Percentiles rank a stretch among this genome's conserved stretches.
These are phyloP conservation scores for Emericellopsis atlantica DNA, from an alignment of 2,329 filamentous ascomycete genomes.

Conservation along the genomic window DNA sequence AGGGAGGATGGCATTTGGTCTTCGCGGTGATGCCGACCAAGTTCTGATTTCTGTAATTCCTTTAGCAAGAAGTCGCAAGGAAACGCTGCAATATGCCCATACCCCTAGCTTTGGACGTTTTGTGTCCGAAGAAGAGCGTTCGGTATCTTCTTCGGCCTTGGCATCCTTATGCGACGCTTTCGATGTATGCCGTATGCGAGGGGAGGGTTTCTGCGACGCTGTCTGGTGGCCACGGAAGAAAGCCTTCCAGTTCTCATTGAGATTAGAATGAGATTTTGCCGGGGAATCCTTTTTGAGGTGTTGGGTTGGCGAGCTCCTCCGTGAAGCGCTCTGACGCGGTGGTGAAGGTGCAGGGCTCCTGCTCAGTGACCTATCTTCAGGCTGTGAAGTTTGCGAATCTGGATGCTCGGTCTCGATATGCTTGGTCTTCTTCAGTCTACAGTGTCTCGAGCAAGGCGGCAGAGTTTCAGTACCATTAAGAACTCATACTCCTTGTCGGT, in stretches of 20 bases:
- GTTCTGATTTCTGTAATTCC: constrained; percentile 38
- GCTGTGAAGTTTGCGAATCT: not conserved
- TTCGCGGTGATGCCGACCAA: constrained; percentile 63
- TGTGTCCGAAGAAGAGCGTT: too few relatives aligned
- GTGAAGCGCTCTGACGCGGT: too few relatives aligned
- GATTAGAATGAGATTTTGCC: constrained; percentile 3
- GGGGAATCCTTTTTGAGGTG: too few relatives aligned
- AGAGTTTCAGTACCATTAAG: not conserved
- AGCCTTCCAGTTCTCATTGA: constrained; percentile 17
- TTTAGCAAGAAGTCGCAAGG: too few relatives aligned
- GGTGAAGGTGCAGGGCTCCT: too few relatives aligned
- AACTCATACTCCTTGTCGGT: not conserved
- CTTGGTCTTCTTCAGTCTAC: not conserved
- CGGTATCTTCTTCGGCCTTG: not conserved
- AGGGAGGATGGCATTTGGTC: constrained; percentile 64
- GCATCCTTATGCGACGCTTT: not conserved
- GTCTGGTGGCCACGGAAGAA: constrained; percentile 6
- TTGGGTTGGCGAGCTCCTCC: too few relatives aligned
- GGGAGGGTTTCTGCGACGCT: not conserved
- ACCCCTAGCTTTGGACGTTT: not conserved
- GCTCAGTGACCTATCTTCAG: too few relatives aligned
- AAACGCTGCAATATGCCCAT: too few relatives aligned
- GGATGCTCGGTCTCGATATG: not conserved
- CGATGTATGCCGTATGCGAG: constrained; percentile 1
- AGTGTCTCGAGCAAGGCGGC: not conserved